Percentiles rank a stretch among this genome's conserved stretches.
phyloP scores from a whole-genome alignment of 805 yeast genomes.

The Candida coquimbonensis region DNA sequence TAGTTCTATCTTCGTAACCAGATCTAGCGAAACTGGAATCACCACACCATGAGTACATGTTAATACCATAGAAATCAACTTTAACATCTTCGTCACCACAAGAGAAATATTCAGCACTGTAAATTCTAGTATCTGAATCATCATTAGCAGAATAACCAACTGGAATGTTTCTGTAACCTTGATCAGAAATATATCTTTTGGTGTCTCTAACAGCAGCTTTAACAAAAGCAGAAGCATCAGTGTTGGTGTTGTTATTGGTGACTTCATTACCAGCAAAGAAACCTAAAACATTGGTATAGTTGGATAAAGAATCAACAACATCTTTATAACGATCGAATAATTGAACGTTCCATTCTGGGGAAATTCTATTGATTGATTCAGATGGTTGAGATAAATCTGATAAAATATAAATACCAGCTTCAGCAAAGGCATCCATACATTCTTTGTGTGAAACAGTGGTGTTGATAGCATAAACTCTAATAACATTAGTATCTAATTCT shows the following conservation, averaged over 20 bases:
- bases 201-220: slow-evolving; percentile 86
- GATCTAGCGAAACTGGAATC: slow-evolving; percentile 47
- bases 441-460: slow-evolving; percentile 57
- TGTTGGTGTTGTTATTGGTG: slow-evolving; percentile 61
- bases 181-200: slow-evolving; percentile 58
- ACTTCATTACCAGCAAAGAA: slow-evolving; percentile 94
- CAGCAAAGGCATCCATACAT: slow-evolving; percentile 61
- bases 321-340: slow-evolving; percentile 65
- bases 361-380: slow-evolving; percentile 59
- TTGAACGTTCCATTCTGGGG: slow-evolving; percentile 64
- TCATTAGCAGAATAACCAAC: slow-evolving; percentile 88
- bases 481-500: slow-evolving; percentile 55
- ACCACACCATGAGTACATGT: slow-evolving; percentile 90
- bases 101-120: slow-evolving; percentile 71
- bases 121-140: slow-evolving; percentile 62
- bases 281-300: slow-evolving; percentile 72
- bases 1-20: slow-evolving; percentile 66
- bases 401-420: slow-evolving; percentile 79
- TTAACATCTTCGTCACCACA: slow-evolving; percentile 58
- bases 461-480: slow-evolving; percentile 76
- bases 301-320: slow-evolving; percentile 65
- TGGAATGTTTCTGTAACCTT: slow-evolving; percentile 67
- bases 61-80: slow-evolving; percentile 76
- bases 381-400: slow-evolving; percentile 79
- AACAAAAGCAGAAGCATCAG: slow-evolving; percentile 78